These are phyloP conservation scores for Serendipita sp. DNA, from an alignment of 768 basidiomycete species.

Conservation along the genomic window DNA sequence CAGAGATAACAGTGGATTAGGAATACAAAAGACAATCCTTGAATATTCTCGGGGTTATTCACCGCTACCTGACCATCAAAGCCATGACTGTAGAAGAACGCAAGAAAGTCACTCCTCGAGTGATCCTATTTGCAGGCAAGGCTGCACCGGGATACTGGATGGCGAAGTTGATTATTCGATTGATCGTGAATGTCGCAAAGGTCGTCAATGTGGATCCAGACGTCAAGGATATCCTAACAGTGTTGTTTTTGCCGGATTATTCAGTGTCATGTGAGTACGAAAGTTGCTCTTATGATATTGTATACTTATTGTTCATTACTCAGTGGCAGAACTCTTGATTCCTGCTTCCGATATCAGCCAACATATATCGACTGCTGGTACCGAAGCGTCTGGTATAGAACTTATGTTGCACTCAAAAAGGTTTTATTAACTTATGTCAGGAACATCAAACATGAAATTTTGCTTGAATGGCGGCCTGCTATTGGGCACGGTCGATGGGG, in stretches of 20 bases:
- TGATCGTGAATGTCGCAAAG: conserved; percentile 81
- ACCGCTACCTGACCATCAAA: conserved; percentile 73
- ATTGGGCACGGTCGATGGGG: conserved; percentile 66
- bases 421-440: conserved; percentile 22
- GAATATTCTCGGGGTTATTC: conserved; percentile 82
- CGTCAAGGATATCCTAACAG: conserved; percentile 66
- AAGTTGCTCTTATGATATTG: too few species aligned
- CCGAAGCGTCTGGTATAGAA: conserved; percentile 35
- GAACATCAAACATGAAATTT: conserved; percentile 79
- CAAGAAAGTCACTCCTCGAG: conserved; percentile 68
- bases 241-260: conserved; percentile 96
- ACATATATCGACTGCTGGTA: conserved; percentile 95
- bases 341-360: conserved; percentile 91
- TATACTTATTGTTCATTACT: conserved; percentile 15
- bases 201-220: conserved; percentile 67
- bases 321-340: conserved; percentile 70
- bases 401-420: conserved; percentile 13
- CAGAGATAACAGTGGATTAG: conserved; percentile 59
- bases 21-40: conserved; percentile 68
- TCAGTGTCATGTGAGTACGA: conserved; percentile 26
- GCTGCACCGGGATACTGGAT: conserved; percentile 67
- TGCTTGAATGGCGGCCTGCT: conserved; percentile 81
- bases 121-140: conserved; percentile 96
- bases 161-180: conserved; percentile 54
- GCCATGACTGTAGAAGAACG: conserved; percentile 59